phyloP scores from a whole-genome alignment of 352 stramenopile genomes.

The Detonula confervacea region DNA sequence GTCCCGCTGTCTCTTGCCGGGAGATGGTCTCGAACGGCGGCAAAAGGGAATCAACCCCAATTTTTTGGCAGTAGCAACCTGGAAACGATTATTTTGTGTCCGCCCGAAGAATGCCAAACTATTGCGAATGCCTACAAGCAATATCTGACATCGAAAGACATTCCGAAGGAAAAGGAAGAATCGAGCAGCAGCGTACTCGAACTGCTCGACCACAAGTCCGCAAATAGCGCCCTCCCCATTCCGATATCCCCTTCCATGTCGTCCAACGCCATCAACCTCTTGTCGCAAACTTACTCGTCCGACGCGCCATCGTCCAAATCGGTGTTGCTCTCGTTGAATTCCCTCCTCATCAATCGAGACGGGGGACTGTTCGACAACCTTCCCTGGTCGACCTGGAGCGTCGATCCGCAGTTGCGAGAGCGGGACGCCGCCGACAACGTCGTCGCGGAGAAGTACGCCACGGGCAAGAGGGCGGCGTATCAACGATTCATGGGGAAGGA shows the following conservation, averaged over 20 bases:
- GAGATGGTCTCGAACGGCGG: neutral
- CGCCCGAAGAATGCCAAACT: conserved; percentile 10
- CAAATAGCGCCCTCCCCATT: conserved; percentile 28
- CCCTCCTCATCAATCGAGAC: conserved; percentile 79
- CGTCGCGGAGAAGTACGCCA: conserved; percentile 61
- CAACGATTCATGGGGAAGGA: conserved; percentile 83
- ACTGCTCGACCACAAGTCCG: neutral
- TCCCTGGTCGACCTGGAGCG: conserved; percentile 73
- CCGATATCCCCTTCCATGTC: conserved; percentile 35
- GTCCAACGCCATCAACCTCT: conserved; percentile 39
- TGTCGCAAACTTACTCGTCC: conserved; percentile 53
- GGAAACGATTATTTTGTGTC: conserved; percentile 33
- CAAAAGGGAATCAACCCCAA: neutral
- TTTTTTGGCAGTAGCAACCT: too few species aligned
- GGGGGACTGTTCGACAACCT: conserved; percentile 81
- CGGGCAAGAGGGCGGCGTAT: conserved; percentile 79
- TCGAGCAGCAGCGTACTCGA: neutral
- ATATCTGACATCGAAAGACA: conserved; percentile 3
- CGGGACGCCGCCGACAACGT: conserved; percentile 75
- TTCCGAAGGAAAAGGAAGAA: neutral
- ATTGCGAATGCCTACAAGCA: conserved; percentile 35
- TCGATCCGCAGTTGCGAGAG: conserved; percentile 65
- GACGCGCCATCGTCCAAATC: conserved; percentile 61
- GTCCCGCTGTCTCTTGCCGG: conserved; percentile 21
- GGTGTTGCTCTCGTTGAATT: conserved; percentile 62